Evolutionary conservation across 2,329 filamentous ascomycete species (phyloP).

Genomic region (Pestalotiopsis sp.): DNA sequence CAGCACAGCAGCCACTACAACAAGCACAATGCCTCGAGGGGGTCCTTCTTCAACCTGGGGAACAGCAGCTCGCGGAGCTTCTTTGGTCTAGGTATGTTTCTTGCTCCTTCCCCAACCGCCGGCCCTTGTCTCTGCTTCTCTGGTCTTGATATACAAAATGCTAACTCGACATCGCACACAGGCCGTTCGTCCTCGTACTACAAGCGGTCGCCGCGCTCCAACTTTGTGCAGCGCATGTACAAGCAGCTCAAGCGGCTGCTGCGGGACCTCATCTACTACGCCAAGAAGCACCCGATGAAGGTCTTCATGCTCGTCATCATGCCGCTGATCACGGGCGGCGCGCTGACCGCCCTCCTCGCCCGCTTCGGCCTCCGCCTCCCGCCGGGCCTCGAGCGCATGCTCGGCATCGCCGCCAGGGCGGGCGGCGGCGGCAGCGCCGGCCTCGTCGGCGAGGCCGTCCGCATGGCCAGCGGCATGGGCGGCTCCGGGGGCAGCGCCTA

Average conservation of each 20-base stretch:
- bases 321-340: slow-evolving; percentile 83
- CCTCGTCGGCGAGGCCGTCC: slow-evolving; percentile 54
- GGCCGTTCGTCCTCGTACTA: slow-evolving; percentile 66
- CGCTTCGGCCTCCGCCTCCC: slow-evolving; percentile 81
- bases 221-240: slow-evolving; percentile 73
- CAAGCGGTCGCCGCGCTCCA: slow-evolving; percentile 77
- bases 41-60: slow-evolving; percentile 30
- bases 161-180: slow-evolving; percentile 13
- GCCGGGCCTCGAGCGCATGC: slow-evolving; percentile 56
- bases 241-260: slow-evolving; percentile 77
- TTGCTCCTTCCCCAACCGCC: no score
- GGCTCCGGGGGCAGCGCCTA: slow-evolving; percentile 21
- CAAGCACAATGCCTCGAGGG: slow-evolving; percentile 16
- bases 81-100: slow-evolving; percentile 28
- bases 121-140: neutral
- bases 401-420: slow-evolving; percentile 53
- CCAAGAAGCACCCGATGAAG: slow-evolving; percentile 80
- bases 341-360: slow-evolving; percentile 73
- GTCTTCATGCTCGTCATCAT: slow-evolving; percentile 85
- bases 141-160: neutral
- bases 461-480: slow-evolving; percentile 45
- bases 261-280: slow-evolving; percentile 78
- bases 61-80: slow-evolving; percentile 32
- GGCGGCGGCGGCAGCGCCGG: slow-evolving; percentile 48
- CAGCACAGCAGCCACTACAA: slow-evolving; percentile 11